Evolutionary conservation across 1,284 basidiomycete species (phyloP).

Genomic region (Naganishia liquefaciens): DNA sequence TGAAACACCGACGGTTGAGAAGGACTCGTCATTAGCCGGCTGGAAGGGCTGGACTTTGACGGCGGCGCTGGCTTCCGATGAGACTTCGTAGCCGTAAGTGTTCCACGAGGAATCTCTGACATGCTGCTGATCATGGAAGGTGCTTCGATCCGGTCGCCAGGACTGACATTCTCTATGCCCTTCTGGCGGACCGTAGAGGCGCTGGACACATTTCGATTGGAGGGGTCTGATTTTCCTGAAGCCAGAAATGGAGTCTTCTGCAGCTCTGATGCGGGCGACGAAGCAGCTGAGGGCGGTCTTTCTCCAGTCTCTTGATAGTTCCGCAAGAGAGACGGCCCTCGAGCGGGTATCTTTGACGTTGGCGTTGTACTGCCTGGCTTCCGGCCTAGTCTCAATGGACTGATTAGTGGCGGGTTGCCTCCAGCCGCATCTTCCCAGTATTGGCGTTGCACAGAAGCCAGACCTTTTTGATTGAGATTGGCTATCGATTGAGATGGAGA

Average conservation of each 20-base stretch:
- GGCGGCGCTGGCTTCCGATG: slow-evolving; percentile 3
- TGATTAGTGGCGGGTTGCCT: not conserved
- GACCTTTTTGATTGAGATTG: slow-evolving; percentile 18
- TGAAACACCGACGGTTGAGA: not conserved
- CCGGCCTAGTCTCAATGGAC: slow-evolving; percentile 1
- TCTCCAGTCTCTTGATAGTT: not conserved
- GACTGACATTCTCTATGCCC: not conserved
- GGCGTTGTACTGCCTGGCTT: not conserved
- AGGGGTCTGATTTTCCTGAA: no score
- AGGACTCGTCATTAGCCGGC: not conserved
- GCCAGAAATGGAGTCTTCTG: no score
- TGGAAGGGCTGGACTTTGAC: not conserved
- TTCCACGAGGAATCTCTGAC: no score
- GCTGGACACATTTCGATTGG: no score
- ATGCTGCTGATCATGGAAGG: not conserved
- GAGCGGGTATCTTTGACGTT: not conserved
- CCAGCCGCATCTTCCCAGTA: slow-evolving; percentile 7
- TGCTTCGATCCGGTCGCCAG: not conserved
- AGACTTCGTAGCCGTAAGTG: not conserved
- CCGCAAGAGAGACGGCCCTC: not conserved
- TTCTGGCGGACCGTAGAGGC: not conserved
- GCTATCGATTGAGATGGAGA: slow-evolving; percentile 24
- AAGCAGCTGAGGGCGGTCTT: no score
- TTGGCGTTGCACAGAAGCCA: slow-evolving; percentile 12
- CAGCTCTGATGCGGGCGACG: no score